A percentile compares a stretch with the other conserved stretches of the same genome.
phyloP scores from a whole-genome alignment of 345 rosid species.

The Euphorbia tirucalli region DNA sequence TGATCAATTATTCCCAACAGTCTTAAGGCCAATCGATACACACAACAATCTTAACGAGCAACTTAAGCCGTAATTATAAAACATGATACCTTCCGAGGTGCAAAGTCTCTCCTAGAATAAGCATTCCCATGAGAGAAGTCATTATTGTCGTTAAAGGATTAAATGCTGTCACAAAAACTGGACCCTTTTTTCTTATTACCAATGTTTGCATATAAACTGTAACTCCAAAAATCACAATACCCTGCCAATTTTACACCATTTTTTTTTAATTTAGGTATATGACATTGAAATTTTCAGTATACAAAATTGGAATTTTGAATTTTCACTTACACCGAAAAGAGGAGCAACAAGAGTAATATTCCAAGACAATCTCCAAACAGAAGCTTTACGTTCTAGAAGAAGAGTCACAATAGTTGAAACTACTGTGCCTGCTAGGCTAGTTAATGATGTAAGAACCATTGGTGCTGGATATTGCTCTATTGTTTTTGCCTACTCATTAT shows the following conservation, averaged over 20 bases:
- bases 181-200: conserved; percentile 1
- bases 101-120: conserved; percentile 4
- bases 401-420: not conserved
- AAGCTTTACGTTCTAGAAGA: not conserved
- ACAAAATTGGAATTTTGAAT: not conserved
- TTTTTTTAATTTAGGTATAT: not conserved
- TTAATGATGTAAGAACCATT: not conserved
- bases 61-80: too few species aligned
- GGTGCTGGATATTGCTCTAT: conserved; percentile 4
- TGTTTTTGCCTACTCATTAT: not conserved
- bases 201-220: not conserved
- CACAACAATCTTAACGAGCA: too few species aligned
- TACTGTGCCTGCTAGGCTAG: not conserved
- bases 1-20: too few species aligned
- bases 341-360: not conserved
- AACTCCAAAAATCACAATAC: not conserved
- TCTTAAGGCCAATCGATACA: too few species aligned
- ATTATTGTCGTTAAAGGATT: not conserved
- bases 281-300: not conserved
- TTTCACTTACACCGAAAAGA: conserved; percentile 3
- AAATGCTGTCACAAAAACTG: conserved; percentile 2
- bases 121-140: not conserved
- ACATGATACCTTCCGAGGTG: not conserved
- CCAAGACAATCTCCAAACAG: not conserved
- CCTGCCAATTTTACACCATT: not conserved